Evolutionary conservation across 768 basidiomycete species (phyloP).

Genomic region (Termitomyces titanicus): DNA sequence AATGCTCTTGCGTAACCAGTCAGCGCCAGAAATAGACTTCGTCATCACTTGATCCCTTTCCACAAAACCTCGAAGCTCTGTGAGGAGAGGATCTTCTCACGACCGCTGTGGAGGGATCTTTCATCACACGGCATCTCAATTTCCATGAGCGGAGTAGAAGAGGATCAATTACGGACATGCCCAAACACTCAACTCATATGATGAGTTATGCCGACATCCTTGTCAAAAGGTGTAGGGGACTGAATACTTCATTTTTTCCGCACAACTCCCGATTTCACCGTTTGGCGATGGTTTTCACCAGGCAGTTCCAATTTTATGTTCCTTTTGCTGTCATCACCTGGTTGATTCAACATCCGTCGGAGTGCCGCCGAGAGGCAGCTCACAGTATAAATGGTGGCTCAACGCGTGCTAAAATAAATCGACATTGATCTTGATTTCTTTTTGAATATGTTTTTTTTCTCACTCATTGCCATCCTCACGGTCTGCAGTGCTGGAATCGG

Average conservation of each 20-base stretch:
- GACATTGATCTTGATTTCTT: not conserved
- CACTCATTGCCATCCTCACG: conserved; percentile 12
- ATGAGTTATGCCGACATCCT: not conserved
- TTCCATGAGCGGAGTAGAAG: conserved; percentile 10
- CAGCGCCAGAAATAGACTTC: too few species aligned
- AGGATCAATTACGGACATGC: conserved; percentile 17
- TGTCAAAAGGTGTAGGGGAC: not conserved
- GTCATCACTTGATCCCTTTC: not conserved
- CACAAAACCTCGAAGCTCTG: not conserved
- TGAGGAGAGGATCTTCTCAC: conserved; percentile 13
- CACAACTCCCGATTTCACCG: not conserved
- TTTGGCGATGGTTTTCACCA: not conserved
- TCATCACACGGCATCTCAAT: not conserved
- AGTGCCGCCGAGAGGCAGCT: not conserved
- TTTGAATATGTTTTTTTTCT: not conserved
- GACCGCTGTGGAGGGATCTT: not conserved
- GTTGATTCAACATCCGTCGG: not conserved
- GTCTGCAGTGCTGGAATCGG: conserved; percentile 8
- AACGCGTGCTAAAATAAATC: not conserved
- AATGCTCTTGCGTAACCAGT: not conserved
- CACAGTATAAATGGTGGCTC: conserved; percentile 1
- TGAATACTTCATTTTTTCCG: not conserved
- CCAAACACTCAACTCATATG: conserved; percentile 1
- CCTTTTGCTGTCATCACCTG: not conserved
- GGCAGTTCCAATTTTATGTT: not conserved